Percentiles rank a stretch among this genome's conserved stretches.
Evolutionary conservation across 164 flowering plant species (phyloP).

Genomic region (Chimonanthus praecox): DNA sequence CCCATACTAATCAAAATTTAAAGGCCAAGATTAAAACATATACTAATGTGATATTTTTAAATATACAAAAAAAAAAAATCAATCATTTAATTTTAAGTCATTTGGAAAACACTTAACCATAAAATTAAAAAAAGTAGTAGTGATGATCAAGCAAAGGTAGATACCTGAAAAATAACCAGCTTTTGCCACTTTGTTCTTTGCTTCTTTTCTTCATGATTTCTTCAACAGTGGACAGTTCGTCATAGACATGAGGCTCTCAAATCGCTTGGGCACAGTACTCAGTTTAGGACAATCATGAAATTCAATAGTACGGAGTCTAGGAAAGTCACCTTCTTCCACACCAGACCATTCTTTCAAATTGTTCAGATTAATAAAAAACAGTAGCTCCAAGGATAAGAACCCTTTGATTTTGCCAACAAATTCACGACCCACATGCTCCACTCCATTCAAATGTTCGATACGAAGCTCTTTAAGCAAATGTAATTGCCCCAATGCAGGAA

Average conservation of each 20-base stretch:
- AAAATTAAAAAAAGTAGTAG: too few relatives aligned
- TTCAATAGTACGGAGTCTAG: neutral
- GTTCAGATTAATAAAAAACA: neutral
- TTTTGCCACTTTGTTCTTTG: too few relatives aligned
- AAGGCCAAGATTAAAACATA: too few relatives aligned
- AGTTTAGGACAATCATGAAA: neutral
- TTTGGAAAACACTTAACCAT: too few relatives aligned
- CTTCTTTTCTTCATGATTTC: too few relatives aligned
- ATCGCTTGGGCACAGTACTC: neutral
- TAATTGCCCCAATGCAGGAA: slow-evolving; percentile 2
- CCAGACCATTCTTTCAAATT: neutral
- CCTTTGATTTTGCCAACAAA: neutral
- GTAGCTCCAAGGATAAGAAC: neutral
- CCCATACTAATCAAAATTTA: too few relatives aligned
- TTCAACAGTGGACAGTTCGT: too few relatives aligned
- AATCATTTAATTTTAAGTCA: too few relatives aligned
- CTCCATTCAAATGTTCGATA: neutral
- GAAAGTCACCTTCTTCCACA: neutral
- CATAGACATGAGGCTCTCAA: neutral
- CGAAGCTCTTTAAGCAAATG: neutral
- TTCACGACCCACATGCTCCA: neutral
- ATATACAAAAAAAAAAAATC: too few relatives aligned
- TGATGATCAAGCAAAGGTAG: too few relatives aligned
- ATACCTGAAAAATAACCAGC: too few relatives aligned
- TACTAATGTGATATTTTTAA: too few relatives aligned